A percentile compares a stretch with the other conserved stretches of the same genome.
These are phyloP conservation scores for Cryptococcus jaspeensis DNA, from an alignment of 1,284 basidiomycete species.

Conservation along the genomic window DNA sequence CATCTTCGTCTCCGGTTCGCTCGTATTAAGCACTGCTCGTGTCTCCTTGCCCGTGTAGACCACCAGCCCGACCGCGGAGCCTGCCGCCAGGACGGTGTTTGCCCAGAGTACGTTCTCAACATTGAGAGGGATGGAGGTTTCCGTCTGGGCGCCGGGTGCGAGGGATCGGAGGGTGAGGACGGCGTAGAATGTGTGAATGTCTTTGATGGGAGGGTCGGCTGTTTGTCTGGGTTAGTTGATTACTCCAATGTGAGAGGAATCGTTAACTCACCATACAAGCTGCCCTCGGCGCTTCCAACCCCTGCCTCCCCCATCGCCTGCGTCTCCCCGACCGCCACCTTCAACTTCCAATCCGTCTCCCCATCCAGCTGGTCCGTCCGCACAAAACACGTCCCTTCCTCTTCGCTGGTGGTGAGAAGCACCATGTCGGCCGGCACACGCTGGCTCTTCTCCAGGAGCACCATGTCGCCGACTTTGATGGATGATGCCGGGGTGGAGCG, in stretches of 20 bases:
- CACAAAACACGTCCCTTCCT: conserved; percentile 89
- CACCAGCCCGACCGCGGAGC: conserved; percentile 87
- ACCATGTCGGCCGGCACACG: conserved; percentile 94
- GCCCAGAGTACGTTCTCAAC: conserved; percentile 97
- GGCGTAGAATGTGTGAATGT: conserved; percentile 94
- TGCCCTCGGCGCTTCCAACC: conserved; percentile 71
- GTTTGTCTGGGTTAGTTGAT: not conserved
- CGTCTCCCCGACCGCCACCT: conserved; percentile 80
- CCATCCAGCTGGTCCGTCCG: conserved; percentile 98
- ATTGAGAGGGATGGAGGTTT: conserved; percentile 72
- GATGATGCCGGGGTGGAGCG: conserved; percentile 82
- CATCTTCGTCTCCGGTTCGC: conserved; percentile 92
- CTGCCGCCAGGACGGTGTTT: conserved; percentile 95
- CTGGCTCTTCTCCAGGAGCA: conserved; percentile 93
- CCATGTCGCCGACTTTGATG: conserved; percentile 86
- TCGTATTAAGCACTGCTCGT: conserved; percentile 98
- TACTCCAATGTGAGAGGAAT: not conserved
- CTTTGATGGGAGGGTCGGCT: conserved; percentile 94
- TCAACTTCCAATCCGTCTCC: conserved; percentile 98
- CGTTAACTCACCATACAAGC: conserved; percentile 68
- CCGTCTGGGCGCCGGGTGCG: conserved; percentile 55
- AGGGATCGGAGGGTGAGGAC: conserved; percentile 73
- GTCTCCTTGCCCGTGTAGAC: conserved; percentile 95
- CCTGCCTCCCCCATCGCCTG: conserved; percentile 72
- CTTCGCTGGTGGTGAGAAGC: conserved; percentile 76